phyloP scores from a whole-genome alignment of 2,329 filamentous ascomycete species.

The Arthrobotrys sinensis region DNA sequence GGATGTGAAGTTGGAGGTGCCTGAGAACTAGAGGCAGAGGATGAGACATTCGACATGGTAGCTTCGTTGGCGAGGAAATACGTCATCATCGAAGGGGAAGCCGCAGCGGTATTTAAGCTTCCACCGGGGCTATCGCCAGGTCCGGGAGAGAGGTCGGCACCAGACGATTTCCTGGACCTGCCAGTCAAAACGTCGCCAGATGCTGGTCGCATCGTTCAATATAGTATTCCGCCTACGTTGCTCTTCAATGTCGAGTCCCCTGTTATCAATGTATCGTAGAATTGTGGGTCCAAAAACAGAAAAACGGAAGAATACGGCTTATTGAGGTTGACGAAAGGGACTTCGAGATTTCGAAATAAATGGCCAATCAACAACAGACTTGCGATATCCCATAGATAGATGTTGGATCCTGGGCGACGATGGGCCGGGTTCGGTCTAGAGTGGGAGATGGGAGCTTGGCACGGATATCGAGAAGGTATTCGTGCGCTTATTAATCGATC shows the following conservation, averaged over 20 bases:
- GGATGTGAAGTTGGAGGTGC: slow-evolving; percentile 38
- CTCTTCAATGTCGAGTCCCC: background rate
- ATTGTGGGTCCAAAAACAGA: background rate
- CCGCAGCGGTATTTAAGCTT: slow-evolving; percentile 56
- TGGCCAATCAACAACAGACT: slow-evolving; percentile 1
- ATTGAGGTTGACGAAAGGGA: background rate
- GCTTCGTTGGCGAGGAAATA: slow-evolving; percentile 72
- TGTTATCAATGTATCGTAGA: slow-evolving; percentile 7
- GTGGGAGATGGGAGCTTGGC: slow-evolving; percentile 46
- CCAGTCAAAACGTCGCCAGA: slow-evolving; percentile 61
- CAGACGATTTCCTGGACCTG: slow-evolving; percentile 63
- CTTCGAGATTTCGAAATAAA: slow-evolving; percentile 16
- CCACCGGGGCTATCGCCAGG: slow-evolving; percentile 56
- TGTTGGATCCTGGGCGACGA: slow-evolving; percentile 14
- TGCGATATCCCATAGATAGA: slow-evolving; percentile 30
- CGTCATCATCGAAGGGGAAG: slow-evolving; percentile 70
- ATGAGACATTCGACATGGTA: slow-evolving; percentile 67
- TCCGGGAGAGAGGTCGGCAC: slow-evolving; percentile 61
- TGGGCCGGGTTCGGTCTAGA: slow-evolving; percentile 3
- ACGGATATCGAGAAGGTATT: slow-evolving; percentile 38
- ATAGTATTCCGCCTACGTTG: background rate
- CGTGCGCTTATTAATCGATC: slow-evolving; percentile 31
- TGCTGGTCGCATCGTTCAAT: slow-evolving; percentile 51
- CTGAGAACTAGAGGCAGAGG: slow-evolving; percentile 63
- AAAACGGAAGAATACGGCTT: background rate